Conservation (phyloP, 2,329 filamentous ascomycete species). For the Fusarium citri region DNA sequence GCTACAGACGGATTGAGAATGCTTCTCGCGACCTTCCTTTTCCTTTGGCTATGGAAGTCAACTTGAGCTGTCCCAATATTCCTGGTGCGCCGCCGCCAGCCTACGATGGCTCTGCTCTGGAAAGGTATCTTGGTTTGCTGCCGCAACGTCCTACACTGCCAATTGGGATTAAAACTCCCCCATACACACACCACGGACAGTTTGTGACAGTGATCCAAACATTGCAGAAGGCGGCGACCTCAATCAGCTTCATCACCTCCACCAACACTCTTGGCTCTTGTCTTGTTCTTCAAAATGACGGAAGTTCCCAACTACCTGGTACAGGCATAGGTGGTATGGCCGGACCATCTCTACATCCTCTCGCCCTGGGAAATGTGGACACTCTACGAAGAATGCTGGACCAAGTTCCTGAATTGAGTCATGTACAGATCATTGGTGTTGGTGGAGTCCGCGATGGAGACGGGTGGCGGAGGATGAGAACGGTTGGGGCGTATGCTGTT, state of each 20-base stretch:
- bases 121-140: conserved; percentile 65
- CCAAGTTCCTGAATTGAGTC: conserved; percentile 56
- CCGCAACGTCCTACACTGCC: conserved; percentile 52
- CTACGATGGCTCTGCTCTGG: conserved; percentile 66
- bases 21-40: conserved; percentile 55
- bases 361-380: conserved; percentile 81
- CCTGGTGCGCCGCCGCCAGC: conserved; percentile 75
- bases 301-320: conserved; percentile 61
- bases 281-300: conserved; percentile 62
- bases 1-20: conserved; percentile 63
- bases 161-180: conserved; percentile 78
- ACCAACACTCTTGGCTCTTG: conserved; percentile 79
- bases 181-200: conserved; percentile 77
- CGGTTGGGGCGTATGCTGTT: conserved; percentile 73
- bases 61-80: conserved; percentile 84
- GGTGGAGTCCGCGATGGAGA: conserved; percentile 75
- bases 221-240: conserved; percentile 52
- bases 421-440: conserved; percentile 75
- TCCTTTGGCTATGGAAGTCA: conserved; percentile 77
- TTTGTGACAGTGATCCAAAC: conserved; percentile 68
- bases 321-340: conserved; percentile 77
- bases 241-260: conserved; percentile 75
- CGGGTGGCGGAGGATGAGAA: conserved; percentile 74
- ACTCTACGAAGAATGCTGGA: conserved; percentile 72
- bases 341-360: conserved; percentile 76